Evolutionary conservation across 2,329 filamentous ascomycete genomes (phyloP).

Genomic region (Arthrobotrys pseudoclavata): DNA sequence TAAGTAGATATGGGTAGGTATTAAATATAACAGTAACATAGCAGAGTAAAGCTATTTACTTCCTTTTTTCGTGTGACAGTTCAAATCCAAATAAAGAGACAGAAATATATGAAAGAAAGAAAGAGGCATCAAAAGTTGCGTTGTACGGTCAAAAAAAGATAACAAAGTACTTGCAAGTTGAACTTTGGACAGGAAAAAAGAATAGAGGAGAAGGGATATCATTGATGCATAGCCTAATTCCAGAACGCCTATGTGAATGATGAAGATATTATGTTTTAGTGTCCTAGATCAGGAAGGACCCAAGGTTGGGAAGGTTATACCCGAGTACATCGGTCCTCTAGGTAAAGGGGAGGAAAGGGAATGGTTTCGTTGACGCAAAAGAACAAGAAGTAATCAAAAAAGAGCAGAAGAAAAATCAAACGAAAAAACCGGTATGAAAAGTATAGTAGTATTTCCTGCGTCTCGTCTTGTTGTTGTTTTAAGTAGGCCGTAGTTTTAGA

Average conservation of each 20-base stretch:
- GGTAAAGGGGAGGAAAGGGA: constrained; percentile 57
- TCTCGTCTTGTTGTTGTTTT: constrained; percentile 7
- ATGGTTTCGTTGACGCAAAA: constrained; percentile 13
- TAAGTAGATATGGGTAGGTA: constrained; percentile 40
- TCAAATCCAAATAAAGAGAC: neutral
- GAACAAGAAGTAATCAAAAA: constrained; percentile 20
- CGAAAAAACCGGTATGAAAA: constrained; percentile 1
- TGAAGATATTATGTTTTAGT: constrained; percentile 24
- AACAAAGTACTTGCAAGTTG: neutral
- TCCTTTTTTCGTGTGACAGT: constrained; percentile 11
- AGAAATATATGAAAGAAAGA: neutral
- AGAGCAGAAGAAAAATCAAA: constrained; percentile 6
- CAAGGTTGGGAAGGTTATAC: neutral
- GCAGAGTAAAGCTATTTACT: neutral
- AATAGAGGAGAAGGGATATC: constrained; percentile 51
- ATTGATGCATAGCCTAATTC: constrained; percentile 54
- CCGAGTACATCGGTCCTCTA: constrained; percentile 63
- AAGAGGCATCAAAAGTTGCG: constrained; percentile 13
- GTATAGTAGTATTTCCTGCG: constrained; percentile 10
- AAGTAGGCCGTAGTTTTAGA: constrained; percentile 15
- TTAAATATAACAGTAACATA: constrained; percentile 16
- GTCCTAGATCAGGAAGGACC: neutral
- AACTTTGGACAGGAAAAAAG: constrained; percentile 16
- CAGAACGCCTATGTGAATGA: constrained; percentile 51
- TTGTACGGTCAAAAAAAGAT: constrained; percentile 38